Evolutionary conservation across 495 filamentous ascomycete species (phyloP).

Genomic region (Xylaria grammica): DNA sequence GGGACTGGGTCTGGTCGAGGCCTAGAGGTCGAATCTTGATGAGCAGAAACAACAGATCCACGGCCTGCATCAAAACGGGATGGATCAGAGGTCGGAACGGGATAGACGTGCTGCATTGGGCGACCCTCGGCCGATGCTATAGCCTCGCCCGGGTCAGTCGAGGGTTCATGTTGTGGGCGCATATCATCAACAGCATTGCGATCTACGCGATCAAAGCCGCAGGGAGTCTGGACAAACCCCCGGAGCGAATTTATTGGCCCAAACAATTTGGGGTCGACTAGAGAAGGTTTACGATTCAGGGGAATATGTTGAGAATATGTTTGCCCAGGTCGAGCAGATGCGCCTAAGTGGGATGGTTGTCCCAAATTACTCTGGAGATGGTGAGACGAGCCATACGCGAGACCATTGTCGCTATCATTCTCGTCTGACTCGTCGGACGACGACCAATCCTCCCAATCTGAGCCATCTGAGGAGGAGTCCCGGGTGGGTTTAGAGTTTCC

Average conservation of each 20-base stretch:
- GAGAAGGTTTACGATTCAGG: conserved; percentile 49
- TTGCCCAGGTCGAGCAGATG: conserved; percentile 22
- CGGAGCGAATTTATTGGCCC: conserved; percentile 59
- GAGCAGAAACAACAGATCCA: conserved; percentile 52
- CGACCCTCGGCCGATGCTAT: conserved; percentile 39
- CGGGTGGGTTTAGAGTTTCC: conserved; percentile 43
- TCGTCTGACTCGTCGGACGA: conserved; percentile 47
- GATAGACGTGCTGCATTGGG: conserved; percentile 40
- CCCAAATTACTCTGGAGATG: conserved; percentile 23
- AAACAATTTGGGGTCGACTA: conserved; percentile 59
- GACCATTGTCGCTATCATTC: conserved; percentile 43
- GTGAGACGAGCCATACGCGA: conserved; percentile 53
- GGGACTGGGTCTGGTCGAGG: conserved; percentile 41
- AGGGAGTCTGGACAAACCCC: conserved; percentile 55
- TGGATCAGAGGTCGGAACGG: conserved; percentile 67
- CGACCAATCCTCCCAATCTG: conserved; percentile 53
- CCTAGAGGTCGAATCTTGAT: conserved; percentile 29
- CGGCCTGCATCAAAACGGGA: conserved; percentile 60
- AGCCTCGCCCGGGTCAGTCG: conserved; percentile 31
- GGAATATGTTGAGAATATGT: conserved; percentile 23
- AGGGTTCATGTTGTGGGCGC: conserved; percentile 26
- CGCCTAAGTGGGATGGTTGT: conserved; percentile 30
- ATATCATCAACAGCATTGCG: conserved; percentile 23
- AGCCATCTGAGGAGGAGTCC: conserved; percentile 42
- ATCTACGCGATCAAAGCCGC: conserved; percentile 51